Evolutionary conservation across 805 yeast genomes (phyloP), one percentile per base, ranked within the genome.

Genomic region (Saccharomycopsis sp.): DNA sequence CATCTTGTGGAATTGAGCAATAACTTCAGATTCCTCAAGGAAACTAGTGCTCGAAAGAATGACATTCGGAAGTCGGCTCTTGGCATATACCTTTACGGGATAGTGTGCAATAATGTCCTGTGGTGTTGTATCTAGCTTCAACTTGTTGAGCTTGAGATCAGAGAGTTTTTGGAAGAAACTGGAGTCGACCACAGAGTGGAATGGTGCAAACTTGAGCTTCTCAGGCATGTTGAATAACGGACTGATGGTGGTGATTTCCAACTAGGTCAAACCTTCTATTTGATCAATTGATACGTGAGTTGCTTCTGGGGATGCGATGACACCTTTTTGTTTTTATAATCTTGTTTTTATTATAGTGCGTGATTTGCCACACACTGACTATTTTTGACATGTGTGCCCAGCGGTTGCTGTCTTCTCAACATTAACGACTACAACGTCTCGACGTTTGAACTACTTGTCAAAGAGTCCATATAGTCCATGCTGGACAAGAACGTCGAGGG

Each of bases 81-180:
- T 41, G 4, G 54, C 56, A 18, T 60, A 41, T 12, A 62, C 49
- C 34, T 50, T 55, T 45, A 56, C 56, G 30, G 54, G 54, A 21
- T 56, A 57, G 15, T 48, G 53, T 8, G 61, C 58, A 30, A 36
- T 2, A 65, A 82, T 56, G 1, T 57, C 55, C 34, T 61, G 57
- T 6, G 61, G 57, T 2, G 72, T 59, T 30, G 72, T 63, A 50
- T 77, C 79, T 17, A 89, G 67, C 55, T 80, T 83, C 53, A 75
- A 69, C 26, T 77, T 71, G 46, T 86, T 80, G 34, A 92, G 68
- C 55, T 92, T 92, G 50, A 77, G 58, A 35, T 75, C 72, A 0
- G 94, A 70, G 8, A 92, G 67, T 49, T 71, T 71, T 31, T 80
- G 78, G 63, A 89, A 92, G 58, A 92, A 92, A 0, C 95, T 73